phyloP scores from a whole-genome alignment of 495 filamentous ascomycete genomes.

The Talaromyces wortmannii region DNA sequence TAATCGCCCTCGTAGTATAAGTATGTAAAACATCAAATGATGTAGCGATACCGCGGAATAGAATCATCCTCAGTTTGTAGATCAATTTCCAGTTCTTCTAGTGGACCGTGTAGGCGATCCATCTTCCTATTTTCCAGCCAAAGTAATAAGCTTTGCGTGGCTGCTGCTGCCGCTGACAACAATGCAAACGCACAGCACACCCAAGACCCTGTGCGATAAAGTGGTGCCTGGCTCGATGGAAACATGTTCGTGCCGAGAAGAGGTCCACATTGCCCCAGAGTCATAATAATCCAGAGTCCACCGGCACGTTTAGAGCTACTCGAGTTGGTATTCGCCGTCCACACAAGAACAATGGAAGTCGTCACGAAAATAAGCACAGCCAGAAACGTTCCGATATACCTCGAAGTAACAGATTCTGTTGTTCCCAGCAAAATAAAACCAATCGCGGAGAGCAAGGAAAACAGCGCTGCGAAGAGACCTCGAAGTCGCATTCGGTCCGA shows the following conservation, averaged over 20 bases:
- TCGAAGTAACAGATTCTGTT: slow-evolving; percentile 12
- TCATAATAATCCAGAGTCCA: slow-evolving; percentile 9
- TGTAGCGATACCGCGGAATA: not conserved
- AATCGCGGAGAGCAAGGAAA: slow-evolving; percentile 14
- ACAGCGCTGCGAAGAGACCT: slow-evolving; percentile 16
- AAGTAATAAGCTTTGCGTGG: slow-evolving; percentile 38
- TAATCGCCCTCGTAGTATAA: too few species aligned
- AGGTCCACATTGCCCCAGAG: slow-evolving; percentile 24
- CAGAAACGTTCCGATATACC: slow-evolving; percentile 14
- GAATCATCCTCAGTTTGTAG: not conserved
- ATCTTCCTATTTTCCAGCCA: slow-evolving; percentile 44
- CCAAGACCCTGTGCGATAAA: slow-evolving; percentile 46
- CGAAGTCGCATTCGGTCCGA: slow-evolving; percentile 17
- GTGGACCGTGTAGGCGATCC: slow-evolving; percentile 16
- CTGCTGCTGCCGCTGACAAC: slow-evolving; percentile 41
- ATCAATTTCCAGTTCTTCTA: not conserved
- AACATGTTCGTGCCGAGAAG: slow-evolving; percentile 55
- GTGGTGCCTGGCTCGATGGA: slow-evolving; percentile 40
- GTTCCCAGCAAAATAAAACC: slow-evolving; percentile 22
- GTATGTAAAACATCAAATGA: not conserved
- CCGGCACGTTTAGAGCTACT: slow-evolving; percentile 8
- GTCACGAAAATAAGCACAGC: slow-evolving; percentile 5
- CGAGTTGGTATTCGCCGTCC: slow-evolving; percentile 7
- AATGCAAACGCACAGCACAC: slow-evolving; percentile 54
- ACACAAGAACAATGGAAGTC: slow-evolving; percentile 4